Base-by-base conservation (phyloP, 2,329 filamentous ascomycete species). In the Macrophomina pseudophaseolina region DNA sequence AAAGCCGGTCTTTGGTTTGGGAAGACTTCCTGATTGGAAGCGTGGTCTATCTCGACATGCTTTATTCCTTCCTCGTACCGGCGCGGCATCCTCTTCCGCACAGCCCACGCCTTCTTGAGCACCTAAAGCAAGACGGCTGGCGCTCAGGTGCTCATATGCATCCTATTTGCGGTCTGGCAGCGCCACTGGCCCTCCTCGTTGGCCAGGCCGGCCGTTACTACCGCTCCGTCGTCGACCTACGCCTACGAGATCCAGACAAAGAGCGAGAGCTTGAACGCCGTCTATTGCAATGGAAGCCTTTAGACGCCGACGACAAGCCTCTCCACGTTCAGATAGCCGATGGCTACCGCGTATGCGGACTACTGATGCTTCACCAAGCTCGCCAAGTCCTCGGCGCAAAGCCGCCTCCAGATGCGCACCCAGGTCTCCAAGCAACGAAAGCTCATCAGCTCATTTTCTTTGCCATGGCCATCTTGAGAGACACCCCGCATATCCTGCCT, bases 181-280 rank as follows among this genome's bases (percentile, higher is more conserved):
- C 46, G 4, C 16, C 46, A 1, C 46, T 49, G 5, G 6, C 3
- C 46, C 8, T 28, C 46, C 5, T 49, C 1, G 46, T 49, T 6
- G 12, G n/a, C 46, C 46, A 49, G 18, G 46, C 46, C 6, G 46
- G 46, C 23, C 46, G 46, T 28, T 49, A 49, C n/a, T 49, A 53
- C 30, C 49, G 49, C 49, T 53, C 49, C 12, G 49, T 53, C 49
- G 49, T 53, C 28, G 49, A 53, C 49, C 30, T 53, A 18, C 49
- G 49, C 5, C 11, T n/a, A 28, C 49, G 49, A 6, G 49, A 53
- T 16, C 49, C 30, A 3, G 3, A 35, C 4, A 11, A 8, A 9
- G 49, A 53, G 49, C 49, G 30, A 2, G 49, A 53, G 11, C 49
- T 53, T 35, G 49, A 53, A 30, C 49, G 49, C 28, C 3, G 49